A percentile compares a stretch with the other conserved stretches of the same genome.
Evolutionary conservation across 768 basidiomycete species (phyloP).

Genomic region (Suillus sp.): DNA sequence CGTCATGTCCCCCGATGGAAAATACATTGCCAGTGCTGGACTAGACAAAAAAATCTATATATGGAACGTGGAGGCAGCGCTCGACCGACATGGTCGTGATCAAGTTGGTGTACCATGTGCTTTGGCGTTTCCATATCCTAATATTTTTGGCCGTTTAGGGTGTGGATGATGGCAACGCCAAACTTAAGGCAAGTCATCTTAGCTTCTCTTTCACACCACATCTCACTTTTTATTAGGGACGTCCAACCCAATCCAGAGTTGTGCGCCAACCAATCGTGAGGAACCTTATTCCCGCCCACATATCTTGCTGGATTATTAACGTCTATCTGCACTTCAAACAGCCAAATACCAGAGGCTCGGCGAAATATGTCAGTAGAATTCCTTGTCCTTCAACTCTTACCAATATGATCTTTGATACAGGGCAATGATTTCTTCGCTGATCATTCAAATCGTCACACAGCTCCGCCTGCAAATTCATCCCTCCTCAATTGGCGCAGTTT

Average conservation of each 20-base stretch:
- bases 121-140: no score
- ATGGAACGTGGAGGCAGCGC: constrained; percentile 66
- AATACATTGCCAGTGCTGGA: constrained; percentile 78
- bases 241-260: no score
- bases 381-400: background rate
- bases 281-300: background rate
- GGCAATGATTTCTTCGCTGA: background rate
- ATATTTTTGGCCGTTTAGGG: no score
- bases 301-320: background rate
- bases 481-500: background rate
- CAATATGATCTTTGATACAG: background rate
- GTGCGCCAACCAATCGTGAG: background rate
- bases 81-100: no score
- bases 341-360: background rate
- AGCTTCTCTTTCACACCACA: no score
- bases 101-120: no score
- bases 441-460: background rate
- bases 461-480: background rate
- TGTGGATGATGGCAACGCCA: no score
- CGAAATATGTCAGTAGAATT: background rate
- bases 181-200: no score
- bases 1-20: constrained; percentile 79
- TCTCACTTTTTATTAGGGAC: no score
- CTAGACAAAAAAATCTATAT: constrained; percentile 54
- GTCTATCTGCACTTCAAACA: background rate